Percentiles rank a stretch among this genome's conserved stretches.
phyloP scores from a whole-genome alignment of 768 basidiomycete species.

The Coprinopsis sp. region DNA sequence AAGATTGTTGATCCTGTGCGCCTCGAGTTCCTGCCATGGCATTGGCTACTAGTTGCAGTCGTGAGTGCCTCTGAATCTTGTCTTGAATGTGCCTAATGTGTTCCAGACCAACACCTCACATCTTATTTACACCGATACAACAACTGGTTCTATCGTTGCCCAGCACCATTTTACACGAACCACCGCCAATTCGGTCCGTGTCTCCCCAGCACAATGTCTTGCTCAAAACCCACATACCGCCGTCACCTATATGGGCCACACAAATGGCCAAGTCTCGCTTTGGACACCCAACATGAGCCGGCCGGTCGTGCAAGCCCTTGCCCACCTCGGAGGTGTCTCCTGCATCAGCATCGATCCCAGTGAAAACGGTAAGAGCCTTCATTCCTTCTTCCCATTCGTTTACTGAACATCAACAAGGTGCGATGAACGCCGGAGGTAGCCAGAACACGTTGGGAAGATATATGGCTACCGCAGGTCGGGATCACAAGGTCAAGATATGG shows the following conservation, averaged over 20 bases:
- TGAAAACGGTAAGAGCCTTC: slow-evolving; percentile 36
- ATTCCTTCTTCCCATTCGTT: too few relatives aligned
- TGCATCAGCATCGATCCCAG: slow-evolving; percentile 82
- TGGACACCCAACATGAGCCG: slow-evolving; percentile 96
- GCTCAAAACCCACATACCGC: slow-evolving; percentile 91
- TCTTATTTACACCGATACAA: slow-evolving; percentile 95
- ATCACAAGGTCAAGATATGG: slow-evolving; percentile 92
- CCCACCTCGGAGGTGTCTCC: slow-evolving; percentile 84
- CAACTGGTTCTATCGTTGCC: slow-evolving; percentile 81
- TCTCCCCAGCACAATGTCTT: slow-evolving; percentile 37
- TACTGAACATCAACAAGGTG: too few relatives aligned
- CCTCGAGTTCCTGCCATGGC: slow-evolving; percentile 91
- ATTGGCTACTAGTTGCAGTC: slow-evolving; percentile 85
- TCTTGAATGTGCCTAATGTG: neutral
- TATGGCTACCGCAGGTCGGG: slow-evolving; percentile 85
- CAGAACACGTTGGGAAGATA: slow-evolving; percentile 54
- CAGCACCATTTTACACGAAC: slow-evolving; percentile 76
- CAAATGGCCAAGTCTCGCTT: slow-evolving; percentile 91
- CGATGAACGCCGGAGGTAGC: neutral
- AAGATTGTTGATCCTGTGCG: slow-evolving; percentile 84
- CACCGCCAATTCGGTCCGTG: slow-evolving; percentile 71
- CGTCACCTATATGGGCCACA: slow-evolving; percentile 90
- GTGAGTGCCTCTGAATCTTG: slow-evolving; percentile 40
- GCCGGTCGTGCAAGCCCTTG: slow-evolving; percentile 86
- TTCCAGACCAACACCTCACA: slow-evolving; percentile 79